Evolutionary conservation across 1,139 yeast species (phyloP), one percentile per base, ranked within the genome.

Genomic region (Hanseniaspora sp.): DNA sequence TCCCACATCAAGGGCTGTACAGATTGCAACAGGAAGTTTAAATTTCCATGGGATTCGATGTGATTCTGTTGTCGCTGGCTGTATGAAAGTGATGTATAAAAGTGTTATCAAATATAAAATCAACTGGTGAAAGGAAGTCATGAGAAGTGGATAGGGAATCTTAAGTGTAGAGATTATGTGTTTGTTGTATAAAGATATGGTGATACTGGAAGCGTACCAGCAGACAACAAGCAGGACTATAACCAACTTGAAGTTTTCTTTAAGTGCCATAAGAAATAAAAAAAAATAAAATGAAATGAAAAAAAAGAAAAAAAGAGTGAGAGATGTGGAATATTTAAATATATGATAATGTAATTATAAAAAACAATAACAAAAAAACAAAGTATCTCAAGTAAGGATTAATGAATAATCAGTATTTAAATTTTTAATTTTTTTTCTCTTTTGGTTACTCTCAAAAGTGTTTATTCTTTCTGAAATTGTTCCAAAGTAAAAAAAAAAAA

Each of bases 1-100:
- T 2, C 98, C 98, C 61, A 92, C 88, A 68, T 92, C 98, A 13
- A 95, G 94, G 3, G 95, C 87, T 1, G 92, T 80, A 0, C 96
- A 94, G 15, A 86, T 57, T 0, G 95, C 85, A 64, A 97, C 88
- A 0, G 96, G 96, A 1, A 86, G 65, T 47, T 88, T 81, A 55
- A 78, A 81, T 43, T 71, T 70, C 63, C 66, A 62, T 29, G 67
- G 62, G 59, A 67, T 62, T 11, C 58, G 53, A 51, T 64, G 62
- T 11, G 61, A 51, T 13, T 49, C 38, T 5, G 40, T 37, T 15
- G 29, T 28, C n/a, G 4, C 28, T 34, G 34, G 33, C 57, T 37
- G 12, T 23, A 23, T 23, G 23, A 40, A 23, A n/a, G 49, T 33
- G 13, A 66, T 58, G 54, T 63, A 67, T 5, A 59, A 31, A 17